Conservation (phyloP, 176 grass and related monocot genomes). For the Bonia amplexicaulis region DNA sequence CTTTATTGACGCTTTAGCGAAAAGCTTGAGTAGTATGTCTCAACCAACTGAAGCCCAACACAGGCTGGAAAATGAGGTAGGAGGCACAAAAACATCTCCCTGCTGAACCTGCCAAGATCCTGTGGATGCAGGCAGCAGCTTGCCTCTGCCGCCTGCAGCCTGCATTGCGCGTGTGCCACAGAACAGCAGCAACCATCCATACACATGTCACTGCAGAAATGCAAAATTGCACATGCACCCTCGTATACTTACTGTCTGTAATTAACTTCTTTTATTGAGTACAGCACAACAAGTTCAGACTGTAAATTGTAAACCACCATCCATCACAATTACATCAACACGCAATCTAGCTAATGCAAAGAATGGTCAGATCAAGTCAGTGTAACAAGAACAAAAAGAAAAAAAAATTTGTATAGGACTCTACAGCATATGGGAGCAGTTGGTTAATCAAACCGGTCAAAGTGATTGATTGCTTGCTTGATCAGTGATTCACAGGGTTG, state of each 20-base stretch:
- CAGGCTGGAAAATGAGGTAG: slow-evolving; percentile 1
- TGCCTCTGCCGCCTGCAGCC: not conserved
- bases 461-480: not conserved
- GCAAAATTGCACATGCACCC: not conserved
- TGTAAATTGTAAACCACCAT: not conserved
- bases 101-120: not conserved
- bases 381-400: not conserved
- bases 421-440: not conserved
- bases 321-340: slow-evolving; percentile 20
- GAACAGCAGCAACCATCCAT: too few species aligned
- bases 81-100: not conserved
- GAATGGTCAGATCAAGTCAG: slow-evolving; percentile 56
- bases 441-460: slow-evolving; percentile 2
- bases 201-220: not conserved
- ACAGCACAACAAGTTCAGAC: slow-evolving; percentile 23
- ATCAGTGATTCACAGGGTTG: not conserved
- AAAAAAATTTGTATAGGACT: not conserved
- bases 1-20: slow-evolving; percentile 32
- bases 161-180: too few species aligned
- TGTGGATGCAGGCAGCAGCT: not conserved
- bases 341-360: slow-evolving; percentile 29
- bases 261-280: slow-evolving; percentile 17
- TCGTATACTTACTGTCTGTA: not conserved
- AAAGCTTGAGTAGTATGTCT: slow-evolving; percentile 38
- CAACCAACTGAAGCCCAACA: slow-evolving; percentile 23